A percentile compares a stretch with the other conserved stretches of the same genome.
These are phyloP conservation scores for Candida michaelii DNA, from an alignment of 805 yeast species.

Conservation along the genomic window DNA sequence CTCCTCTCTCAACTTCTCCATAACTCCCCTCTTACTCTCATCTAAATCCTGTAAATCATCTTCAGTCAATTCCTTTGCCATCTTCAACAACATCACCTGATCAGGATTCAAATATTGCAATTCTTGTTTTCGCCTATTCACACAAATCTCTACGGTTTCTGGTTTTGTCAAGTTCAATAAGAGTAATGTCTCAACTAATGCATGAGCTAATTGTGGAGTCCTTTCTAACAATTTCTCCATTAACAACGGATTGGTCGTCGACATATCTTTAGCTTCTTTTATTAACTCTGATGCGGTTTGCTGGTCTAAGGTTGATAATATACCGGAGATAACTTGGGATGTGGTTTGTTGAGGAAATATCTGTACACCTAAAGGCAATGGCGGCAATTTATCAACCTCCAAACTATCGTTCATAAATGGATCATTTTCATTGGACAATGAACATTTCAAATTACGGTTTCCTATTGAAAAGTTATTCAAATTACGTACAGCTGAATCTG, in stretches of 20 bases:
- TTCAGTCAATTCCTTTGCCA: slow-evolving; percentile 27
- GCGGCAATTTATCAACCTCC: slow-evolving; percentile 31
- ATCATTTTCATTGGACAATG: slow-evolving; percentile 26
- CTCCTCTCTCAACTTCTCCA: slow-evolving; percentile 23
- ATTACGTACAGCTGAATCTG: slow-evolving; percentile 87
- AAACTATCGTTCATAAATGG: slow-evolving; percentile 49
- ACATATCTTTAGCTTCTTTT: slow-evolving; percentile 59
- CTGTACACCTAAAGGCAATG: slow-evolving; percentile 43
- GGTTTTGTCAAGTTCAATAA: slow-evolving; percentile 33
- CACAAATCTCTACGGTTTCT: slow-evolving; percentile 36
- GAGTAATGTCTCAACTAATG: slow-evolving; percentile 69
- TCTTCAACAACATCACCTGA: slow-evolving; percentile 30
- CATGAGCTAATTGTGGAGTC: slow-evolving; percentile 81
- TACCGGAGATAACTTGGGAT: slow-evolving; percentile 43
- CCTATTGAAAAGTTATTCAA: slow-evolving; percentile 70
- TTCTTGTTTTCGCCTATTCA: slow-evolving; percentile 32
- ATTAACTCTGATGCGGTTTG: slow-evolving; percentile 49
- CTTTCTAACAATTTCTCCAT: slow-evolving; percentile 60
- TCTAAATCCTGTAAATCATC: slow-evolving; percentile 30
- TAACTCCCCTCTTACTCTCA: slow-evolving; percentile 20
- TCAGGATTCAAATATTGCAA: slow-evolving; percentile 30
- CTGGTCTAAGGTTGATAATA: slow-evolving; percentile 48
- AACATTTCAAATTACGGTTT: slow-evolving; percentile 68
- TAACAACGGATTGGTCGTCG: slow-evolving; percentile 53
- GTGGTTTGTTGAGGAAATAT: slow-evolving; percentile 40